These are phyloP conservation scores for Lichtheimia ornata DNA, from an alignment of 371 early-diverging fungal species.

Conservation along the genomic window DNA sequence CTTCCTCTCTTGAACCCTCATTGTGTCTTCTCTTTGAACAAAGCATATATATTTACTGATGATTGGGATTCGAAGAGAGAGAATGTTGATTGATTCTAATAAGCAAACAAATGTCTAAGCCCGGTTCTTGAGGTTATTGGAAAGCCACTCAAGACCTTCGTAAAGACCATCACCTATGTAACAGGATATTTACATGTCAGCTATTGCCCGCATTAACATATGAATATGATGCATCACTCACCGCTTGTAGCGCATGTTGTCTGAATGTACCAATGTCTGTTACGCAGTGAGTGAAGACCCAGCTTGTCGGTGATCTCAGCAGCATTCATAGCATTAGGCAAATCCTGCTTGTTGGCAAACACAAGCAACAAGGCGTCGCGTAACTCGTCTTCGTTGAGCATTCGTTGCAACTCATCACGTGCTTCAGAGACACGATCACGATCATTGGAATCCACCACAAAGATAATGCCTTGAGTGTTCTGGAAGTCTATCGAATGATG, in stretches of 20 bases:
- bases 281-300: constrained; percentile 83
- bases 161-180: constrained; percentile 84
- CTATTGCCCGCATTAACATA: too few relatives aligned
- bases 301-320: constrained; percentile 93
- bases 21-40: too few relatives aligned
- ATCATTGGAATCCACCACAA: constrained; percentile 95
- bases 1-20: too few relatives aligned
- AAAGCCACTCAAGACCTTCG: constrained; percentile 88
- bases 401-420: constrained; percentile 86
- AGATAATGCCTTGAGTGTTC: constrained; percentile 96
- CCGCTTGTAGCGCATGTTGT: constrained; percentile 93
- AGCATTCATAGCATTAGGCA: constrained; percentile 91
- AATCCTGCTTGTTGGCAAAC: constrained; percentile 97
- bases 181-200: background rate
- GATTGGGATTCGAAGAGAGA: too few relatives aligned
- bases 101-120: constrained; percentile 17
- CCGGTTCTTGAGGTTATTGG: constrained; percentile 50
- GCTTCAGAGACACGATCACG: constrained; percentile 87
- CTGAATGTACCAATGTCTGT: constrained; percentile 91
- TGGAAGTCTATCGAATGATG: constrained; percentile 82
- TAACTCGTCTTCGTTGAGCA: constrained; percentile 94
- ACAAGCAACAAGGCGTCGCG: constrained; percentile 89
- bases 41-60: too few relatives aligned
- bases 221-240: constrained; percentile 19
- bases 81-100: too few relatives aligned